Conservation (phyloP, 495 filamentous ascomycete species). For the Bombardia bombarda region DNA sequence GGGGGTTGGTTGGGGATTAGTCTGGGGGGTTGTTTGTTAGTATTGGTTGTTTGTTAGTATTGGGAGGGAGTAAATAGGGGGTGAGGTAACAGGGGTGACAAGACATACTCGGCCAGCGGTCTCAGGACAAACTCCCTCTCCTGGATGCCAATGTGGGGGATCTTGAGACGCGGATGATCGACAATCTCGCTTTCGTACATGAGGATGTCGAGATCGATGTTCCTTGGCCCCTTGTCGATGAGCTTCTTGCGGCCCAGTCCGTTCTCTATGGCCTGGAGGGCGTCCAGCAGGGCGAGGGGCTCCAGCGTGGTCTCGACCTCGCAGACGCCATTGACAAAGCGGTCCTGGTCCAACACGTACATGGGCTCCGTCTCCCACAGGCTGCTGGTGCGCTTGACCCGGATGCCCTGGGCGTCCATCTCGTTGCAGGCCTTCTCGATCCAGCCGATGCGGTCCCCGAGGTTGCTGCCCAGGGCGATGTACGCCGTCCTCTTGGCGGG, state of each 20-base stretch:
- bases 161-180: constrained; percentile 59
- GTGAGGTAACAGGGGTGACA: neutral
- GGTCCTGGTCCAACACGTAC: constrained; percentile 84
- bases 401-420: constrained; percentile 64
- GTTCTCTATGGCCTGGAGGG: constrained; percentile 76
- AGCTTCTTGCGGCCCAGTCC: constrained; percentile 69
- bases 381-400: constrained; percentile 70
- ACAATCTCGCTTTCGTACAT: constrained; percentile 68
- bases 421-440: constrained; percentile 75
- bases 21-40: constrained; percentile 26
- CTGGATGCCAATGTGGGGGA: constrained; percentile 79
- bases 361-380: constrained; percentile 94
- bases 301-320: constrained; percentile 78
- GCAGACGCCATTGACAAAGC: constrained; percentile 88
- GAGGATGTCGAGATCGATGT: constrained; percentile 90
- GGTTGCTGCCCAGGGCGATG: constrained; percentile 87
- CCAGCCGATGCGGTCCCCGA: constrained; percentile 75
- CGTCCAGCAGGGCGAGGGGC: constrained; percentile 67
- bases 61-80: neutral
- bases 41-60: neutral
- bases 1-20: constrained; percentile 55
- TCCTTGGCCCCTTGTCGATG: constrained; percentile 88
- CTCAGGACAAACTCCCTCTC: constrained; percentile 91
- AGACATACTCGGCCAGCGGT: constrained; percentile 73
- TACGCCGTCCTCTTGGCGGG: constrained; percentile 47